Evolutionary conservation across 345 rosid species (phyloP).

Genomic region (Theobroma cacao): DNA sequence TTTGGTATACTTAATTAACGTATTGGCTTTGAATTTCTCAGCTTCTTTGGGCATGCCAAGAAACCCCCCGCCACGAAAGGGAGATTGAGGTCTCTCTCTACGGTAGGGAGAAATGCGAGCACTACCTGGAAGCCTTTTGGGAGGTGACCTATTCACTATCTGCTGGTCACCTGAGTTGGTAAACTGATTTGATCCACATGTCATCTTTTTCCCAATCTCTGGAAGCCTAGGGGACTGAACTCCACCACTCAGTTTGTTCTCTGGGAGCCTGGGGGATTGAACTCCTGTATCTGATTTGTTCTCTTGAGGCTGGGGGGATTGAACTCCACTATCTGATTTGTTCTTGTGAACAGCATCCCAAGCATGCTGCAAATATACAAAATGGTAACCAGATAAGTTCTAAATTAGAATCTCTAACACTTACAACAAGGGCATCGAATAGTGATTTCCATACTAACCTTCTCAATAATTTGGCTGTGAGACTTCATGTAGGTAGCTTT

Average conservation of each 20-base stretch:
- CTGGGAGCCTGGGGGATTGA: slow-evolving; percentile 37
- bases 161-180: slow-evolving; percentile 33
- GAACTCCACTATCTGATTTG: slow-evolving; percentile 34
- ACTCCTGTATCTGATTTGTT: slow-evolving; percentile 32
- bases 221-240: slow-evolving; percentile 43
- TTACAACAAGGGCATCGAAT: slow-evolving; percentile 6
- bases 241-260: slow-evolving; percentile 33
- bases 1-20: slow-evolving; percentile 37
- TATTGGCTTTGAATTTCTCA: slow-evolving; percentile 41
- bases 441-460: slow-evolving; percentile 34
- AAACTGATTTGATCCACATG: slow-evolving; percentile 41
- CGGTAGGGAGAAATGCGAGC: slow-evolving; percentile 49
- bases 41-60: slow-evolving; percentile 59
- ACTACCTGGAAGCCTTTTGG: slow-evolving; percentile 44
- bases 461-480: slow-evolving; percentile 39
- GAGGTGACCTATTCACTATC: slow-evolving; percentile 45
- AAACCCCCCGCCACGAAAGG: slow-evolving; percentile 44
- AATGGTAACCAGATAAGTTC: slow-evolving; percentile 6
- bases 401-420: slow-evolving; percentile 8
- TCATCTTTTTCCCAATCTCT: slow-evolving; percentile 34
- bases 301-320: slow-evolving; percentile 34
- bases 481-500: slow-evolving; percentile 44
- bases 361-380: slow-evolving; percentile 39
- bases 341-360: slow-evolving; percentile 37
- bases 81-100: slow-evolving; percentile 49